Conservation (phyloP, 257 asterid genomes). For the Eustoma russellianum region DNA sequence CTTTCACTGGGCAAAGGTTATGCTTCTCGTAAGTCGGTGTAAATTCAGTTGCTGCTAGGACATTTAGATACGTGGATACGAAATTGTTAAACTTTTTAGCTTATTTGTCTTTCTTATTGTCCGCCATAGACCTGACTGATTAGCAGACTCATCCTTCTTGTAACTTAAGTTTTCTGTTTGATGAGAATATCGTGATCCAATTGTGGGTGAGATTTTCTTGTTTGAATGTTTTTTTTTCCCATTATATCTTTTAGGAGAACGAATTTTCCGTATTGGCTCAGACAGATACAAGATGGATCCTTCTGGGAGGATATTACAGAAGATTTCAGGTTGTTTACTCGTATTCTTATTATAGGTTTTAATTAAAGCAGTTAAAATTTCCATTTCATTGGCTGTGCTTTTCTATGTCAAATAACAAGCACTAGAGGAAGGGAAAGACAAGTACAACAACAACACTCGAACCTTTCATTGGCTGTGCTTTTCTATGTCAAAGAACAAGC, state of each 20-base stretch:
- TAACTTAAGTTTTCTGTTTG: neutral
- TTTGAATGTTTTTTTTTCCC: neutral
- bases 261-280: constrained; percentile 82
- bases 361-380: no score
- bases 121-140: neutral
- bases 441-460: no score
- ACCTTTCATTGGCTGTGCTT: no score
- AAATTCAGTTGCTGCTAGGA: constrained; percentile 64
- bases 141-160: neutral
- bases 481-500: no score
- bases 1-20: constrained; percentile 44
- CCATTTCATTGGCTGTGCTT: no score
- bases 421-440: no score
- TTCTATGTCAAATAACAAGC: no score
- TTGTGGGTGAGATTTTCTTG: no score
- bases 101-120: neutral
- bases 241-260: constrained; percentile 55
- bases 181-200: neutral
- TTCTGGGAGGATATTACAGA: constrained; percentile 67
- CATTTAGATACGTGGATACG: constrained; percentile 74
- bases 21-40: constrained; percentile 81
- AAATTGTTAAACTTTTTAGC: constrained; percentile 22
- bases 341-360: constrained; percentile 8
- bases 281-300: constrained; percentile 94
- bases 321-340: constrained; percentile 64